These are phyloP conservation scores for Aspergillus piperis DNA, from an alignment of 2,329 filamentous ascomycete genomes.

Conservation along the genomic window DNA sequence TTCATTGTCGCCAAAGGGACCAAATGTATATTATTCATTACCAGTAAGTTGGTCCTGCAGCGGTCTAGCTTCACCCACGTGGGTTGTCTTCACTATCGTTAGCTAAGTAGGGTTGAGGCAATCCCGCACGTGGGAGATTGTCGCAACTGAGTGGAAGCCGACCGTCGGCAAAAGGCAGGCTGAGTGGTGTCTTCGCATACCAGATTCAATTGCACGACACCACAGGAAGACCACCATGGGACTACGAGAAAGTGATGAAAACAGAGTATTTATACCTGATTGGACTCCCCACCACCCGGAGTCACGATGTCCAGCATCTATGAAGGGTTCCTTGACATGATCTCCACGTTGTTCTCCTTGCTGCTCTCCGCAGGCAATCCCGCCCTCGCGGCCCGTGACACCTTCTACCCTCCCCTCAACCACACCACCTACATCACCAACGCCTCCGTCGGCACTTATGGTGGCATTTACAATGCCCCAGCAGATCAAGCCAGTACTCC, in stretches of 20 bases:
- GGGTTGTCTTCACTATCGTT: neutral
- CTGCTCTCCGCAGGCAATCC: slow-evolving; percentile 11
- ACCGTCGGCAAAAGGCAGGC: neutral
- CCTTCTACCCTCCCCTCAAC: slow-evolving; percentile 44
- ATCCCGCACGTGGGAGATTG: neutral
- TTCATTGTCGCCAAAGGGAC: too few relatives aligned
- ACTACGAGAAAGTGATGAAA: too few relatives aligned
- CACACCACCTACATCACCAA: slow-evolving; percentile 41
- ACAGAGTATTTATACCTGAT: neutral
- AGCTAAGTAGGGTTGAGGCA: too few relatives aligned
- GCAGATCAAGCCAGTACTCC: slow-evolving; percentile 18
- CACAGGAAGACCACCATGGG: too few relatives aligned
- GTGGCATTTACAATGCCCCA: slow-evolving; percentile 38
- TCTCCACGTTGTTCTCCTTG: slow-evolving; percentile 14
- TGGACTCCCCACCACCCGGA: neutral
- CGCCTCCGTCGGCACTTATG: slow-evolving; percentile 38
- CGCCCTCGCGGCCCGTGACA: slow-evolving; percentile 14
- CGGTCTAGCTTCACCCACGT: neutral
- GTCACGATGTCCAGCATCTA: slow-evolving; percentile 16
- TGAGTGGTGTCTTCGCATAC: neutral
- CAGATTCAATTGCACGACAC: too few relatives aligned
- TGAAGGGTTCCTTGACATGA: slow-evolving; percentile 20
- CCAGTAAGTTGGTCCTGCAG: too few relatives aligned
- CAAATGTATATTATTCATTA: too few relatives aligned
- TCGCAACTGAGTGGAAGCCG: neutral